These are phyloP conservation scores for Xerocomellus chrysenteron DNA, from an alignment of 768 basidiomycete genomes.

Conservation along the genomic window DNA sequence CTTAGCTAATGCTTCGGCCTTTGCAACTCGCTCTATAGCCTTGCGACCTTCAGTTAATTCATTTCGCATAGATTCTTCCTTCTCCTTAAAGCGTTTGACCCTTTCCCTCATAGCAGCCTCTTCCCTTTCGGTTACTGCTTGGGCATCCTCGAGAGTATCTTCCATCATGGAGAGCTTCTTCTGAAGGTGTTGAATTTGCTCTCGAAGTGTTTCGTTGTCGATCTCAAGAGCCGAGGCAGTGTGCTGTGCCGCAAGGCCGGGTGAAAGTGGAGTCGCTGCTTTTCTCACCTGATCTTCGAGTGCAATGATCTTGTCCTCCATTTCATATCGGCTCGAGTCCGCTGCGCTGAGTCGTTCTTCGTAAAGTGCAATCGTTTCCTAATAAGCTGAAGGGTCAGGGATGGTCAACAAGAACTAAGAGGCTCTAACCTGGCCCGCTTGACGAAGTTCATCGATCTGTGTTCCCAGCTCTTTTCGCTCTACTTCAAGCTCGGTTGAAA, in stretches of 20 bases:
- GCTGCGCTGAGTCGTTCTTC: slow-evolving; percentile 80
- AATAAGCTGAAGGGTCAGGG: slow-evolving; percentile 1
- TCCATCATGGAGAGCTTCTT: slow-evolving; percentile 74
- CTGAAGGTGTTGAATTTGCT: slow-evolving; percentile 87
- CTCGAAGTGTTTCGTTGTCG: slow-evolving; percentile 89
- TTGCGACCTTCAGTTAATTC: slow-evolving; percentile 68
- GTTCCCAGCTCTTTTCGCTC: slow-evolving; percentile 66
- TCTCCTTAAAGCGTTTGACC: slow-evolving; percentile 68
- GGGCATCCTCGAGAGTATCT: slow-evolving; percentile 80
- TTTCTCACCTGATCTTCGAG: slow-evolving; percentile 54
- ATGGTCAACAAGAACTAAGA: not conserved
- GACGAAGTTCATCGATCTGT: slow-evolving; percentile 82
- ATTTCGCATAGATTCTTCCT: slow-evolving; percentile 65
- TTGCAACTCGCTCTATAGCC: slow-evolving; percentile 60
- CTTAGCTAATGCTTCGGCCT: slow-evolving; percentile 61
- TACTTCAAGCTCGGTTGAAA: slow-evolving; percentile 46
- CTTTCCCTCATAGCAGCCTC: slow-evolving; percentile 61
- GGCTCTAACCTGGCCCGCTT: slow-evolving; percentile 77
- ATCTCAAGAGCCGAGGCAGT: slow-evolving; percentile 80
- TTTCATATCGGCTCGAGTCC: slow-evolving; percentile 73
- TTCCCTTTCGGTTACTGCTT: slow-evolving; percentile 69
- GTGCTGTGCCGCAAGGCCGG: slow-evolving; percentile 36
- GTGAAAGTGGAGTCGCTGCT: slow-evolving; percentile 31
- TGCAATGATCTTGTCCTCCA: slow-evolving; percentile 60
- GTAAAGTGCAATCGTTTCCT: slow-evolving; percentile 95